These are phyloP conservation scores for Flaveria linearis DNA, from an alignment of 129 eudicot genomes.

Conservation along the genomic window DNA sequence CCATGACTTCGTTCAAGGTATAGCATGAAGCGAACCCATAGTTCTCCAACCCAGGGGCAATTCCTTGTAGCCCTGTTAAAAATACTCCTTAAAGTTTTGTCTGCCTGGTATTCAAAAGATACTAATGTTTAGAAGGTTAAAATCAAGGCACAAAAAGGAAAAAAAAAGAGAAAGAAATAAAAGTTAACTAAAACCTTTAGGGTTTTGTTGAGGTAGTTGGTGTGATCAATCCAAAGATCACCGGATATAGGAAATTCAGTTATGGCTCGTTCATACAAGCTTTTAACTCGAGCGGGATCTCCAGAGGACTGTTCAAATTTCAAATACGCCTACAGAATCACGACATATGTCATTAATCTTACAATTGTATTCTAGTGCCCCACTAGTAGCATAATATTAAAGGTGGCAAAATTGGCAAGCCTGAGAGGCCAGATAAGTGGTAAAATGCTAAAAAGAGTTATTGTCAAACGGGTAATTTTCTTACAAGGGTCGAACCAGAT, in stretches of 20 bases:
- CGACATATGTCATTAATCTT: conserved; percentile 19
- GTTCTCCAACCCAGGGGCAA: conserved; percentile 90
- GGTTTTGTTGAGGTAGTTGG: conserved; percentile 72
- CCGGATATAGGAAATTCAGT: conserved; percentile 73
- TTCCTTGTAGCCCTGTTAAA: conserved; percentile 79
- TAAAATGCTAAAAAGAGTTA: neutral
- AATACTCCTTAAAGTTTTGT: conserved; percentile 52
- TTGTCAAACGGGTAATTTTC: neutral
- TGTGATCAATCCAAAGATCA: conserved; percentile 90
- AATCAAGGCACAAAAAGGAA: conserved; percentile 3
- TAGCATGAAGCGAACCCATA: conserved; percentile 81
- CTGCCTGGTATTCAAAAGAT: conserved; percentile 50
- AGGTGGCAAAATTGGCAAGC: conserved; percentile 1
- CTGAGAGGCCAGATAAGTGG: neutral
- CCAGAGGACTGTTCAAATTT: conserved; percentile 81
- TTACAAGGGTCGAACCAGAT: neutral
- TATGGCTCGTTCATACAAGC: conserved; percentile 85
- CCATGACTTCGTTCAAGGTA: conserved; percentile 69
- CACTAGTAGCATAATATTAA: conserved; percentile 9
- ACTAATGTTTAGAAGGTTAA: neutral
- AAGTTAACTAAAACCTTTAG: conserved; percentile 56
- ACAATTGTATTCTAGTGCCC: conserved; percentile 2
- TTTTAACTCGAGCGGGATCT: conserved; percentile 87
- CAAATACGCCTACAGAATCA: conserved; percentile 63
- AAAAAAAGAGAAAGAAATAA: neutral